A percentile compares a stretch with the other conserved stretches of the same genome.
phyloP scores from a whole-genome alignment of 345 rosid species.

The Linum tenue region DNA sequence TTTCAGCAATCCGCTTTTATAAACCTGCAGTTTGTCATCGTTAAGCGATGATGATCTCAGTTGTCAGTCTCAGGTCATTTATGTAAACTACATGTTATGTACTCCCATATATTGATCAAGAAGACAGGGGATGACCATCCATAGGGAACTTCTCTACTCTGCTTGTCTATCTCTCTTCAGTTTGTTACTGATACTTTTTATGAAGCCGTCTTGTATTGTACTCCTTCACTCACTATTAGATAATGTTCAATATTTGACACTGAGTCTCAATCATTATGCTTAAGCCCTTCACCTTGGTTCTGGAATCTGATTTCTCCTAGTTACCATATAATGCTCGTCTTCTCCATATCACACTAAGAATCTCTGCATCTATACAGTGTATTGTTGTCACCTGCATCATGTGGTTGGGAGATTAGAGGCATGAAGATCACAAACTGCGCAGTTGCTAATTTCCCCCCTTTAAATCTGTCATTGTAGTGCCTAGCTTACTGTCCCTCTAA shows the following conservation, averaged over 20 bases:
- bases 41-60: no score
- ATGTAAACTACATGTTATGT: background rate
- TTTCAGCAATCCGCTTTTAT: no score
- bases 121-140: no score
- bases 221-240: background rate
- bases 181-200: background rate
- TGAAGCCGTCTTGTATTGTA: background rate
- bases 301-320: no score
- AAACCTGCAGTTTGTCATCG: no score
- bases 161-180: background rate
- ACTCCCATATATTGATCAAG: background rate
- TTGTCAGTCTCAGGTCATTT: no score
- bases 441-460: no score
- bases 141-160: background rate
- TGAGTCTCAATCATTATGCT: no score
- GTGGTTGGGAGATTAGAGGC: background rate
- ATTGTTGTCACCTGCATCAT: background rate
- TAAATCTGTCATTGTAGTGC: background rate
- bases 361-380: background rate
- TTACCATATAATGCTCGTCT: no score
- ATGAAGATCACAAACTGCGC: background rate
- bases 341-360: no score
- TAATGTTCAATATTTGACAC: no score
- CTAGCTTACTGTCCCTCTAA: background rate
- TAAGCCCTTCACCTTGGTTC: no score